Evolutionary conservation across 139 green algal species (phyloP).

Genomic region (Auxenochlorella pyrenoidosa): DNA sequence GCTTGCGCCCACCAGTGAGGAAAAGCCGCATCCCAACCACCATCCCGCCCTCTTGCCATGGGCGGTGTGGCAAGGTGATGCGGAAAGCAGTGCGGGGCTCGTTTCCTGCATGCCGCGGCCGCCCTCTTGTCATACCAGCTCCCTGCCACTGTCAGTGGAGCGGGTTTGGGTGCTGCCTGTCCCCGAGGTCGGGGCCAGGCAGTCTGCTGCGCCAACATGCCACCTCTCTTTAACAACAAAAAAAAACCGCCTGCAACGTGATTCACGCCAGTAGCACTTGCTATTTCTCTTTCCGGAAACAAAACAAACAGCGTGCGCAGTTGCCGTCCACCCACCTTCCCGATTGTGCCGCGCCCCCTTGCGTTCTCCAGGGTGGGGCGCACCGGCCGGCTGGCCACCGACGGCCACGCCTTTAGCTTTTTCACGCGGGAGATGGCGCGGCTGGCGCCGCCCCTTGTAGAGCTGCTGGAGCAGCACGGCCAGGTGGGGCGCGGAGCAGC

Average conservation of each 20-base stretch:
- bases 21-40: constrained; percentile 30
- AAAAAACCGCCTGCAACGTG: too few relatives aligned
- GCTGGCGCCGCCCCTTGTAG: constrained; percentile 67
- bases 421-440: constrained; percentile 83
- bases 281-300: too few relatives aligned
- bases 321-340: too few relatives aligned
- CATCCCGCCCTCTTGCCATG: constrained; percentile 17
- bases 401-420: constrained; percentile 90
- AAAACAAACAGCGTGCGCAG: too few relatives aligned
- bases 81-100: background rate
- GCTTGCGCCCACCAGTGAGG: too few relatives aligned
- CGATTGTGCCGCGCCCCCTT: background rate
- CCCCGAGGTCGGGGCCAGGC: background rate
- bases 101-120: background rate
- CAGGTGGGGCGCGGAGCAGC: constrained; percentile 33
- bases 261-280: too few relatives aligned
- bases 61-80: constrained; percentile 35
- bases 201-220: constrained; percentile 2
- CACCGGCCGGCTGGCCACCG: constrained; percentile 86
- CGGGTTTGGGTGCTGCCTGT: background rate
- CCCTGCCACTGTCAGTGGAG: background rate
- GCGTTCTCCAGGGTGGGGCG: constrained; percentile 71
- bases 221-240: too few relatives aligned
- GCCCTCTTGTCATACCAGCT: background rate
- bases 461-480: constrained; percentile 62